Percentiles rank a stretch among this genome's conserved stretches.
These are phyloP conservation scores for Phlegmacium glaucopus DNA, from an alignment of 768 basidiomycete species.

Conservation along the genomic window DNA sequence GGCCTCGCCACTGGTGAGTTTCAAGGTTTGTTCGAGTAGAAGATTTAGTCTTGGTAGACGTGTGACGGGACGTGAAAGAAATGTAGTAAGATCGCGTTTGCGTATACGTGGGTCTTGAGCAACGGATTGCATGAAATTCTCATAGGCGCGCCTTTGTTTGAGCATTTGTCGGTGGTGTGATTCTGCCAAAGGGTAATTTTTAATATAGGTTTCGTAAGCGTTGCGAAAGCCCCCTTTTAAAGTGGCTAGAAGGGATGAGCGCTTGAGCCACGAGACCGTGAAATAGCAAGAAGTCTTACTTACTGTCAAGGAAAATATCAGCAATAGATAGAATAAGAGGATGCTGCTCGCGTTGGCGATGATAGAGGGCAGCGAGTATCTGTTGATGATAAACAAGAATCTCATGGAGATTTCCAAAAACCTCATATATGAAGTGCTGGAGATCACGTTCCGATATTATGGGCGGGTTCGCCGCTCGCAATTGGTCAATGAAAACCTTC, in stretches of 20 bases:
- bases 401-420: conserved; percentile 79
- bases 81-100: conserved; percentile 76
- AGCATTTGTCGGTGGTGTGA: conserved; percentile 77
- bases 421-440: conserved; percentile 67
- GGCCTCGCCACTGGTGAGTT: conserved; percentile 56
- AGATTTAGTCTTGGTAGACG: conserved; percentile 81
- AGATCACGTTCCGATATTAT: conserved; percentile 56
- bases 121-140: conserved; percentile 59
- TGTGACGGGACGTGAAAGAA: conserved; percentile 84
- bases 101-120: conserved; percentile 62
- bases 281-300: conserved; percentile 18
- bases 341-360: conserved; percentile 80
- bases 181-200: conserved; percentile 85
- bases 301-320: conserved; percentile 82
- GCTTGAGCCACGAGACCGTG: conserved; percentile 22
- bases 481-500: conserved; percentile 71
- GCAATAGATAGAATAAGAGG: conserved; percentile 80
- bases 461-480: conserved; percentile 59
- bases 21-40: conserved; percentile 65
- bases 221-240: conserved; percentile 49
- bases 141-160: conserved; percentile 63
- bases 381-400: conserved; percentile 65
- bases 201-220: conserved; percentile 80
- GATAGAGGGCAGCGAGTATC: conserved; percentile 71
- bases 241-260: conserved; percentile 29